phyloP scores from a whole-genome alignment of 805 yeast species.

The Metschnikowia orientalis region DNA sequence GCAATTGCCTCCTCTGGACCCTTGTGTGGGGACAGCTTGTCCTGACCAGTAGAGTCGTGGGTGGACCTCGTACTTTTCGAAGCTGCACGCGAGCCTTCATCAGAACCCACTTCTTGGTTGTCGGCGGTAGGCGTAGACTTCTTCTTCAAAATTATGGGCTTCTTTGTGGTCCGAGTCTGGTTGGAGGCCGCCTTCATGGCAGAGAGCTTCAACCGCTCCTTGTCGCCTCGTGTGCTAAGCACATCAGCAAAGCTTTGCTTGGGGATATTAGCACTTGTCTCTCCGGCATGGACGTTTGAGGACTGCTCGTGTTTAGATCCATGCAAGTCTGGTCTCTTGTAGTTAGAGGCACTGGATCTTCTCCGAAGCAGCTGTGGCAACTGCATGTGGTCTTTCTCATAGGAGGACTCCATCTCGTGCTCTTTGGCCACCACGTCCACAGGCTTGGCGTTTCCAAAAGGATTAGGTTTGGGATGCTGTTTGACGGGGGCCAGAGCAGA shows the following conservation, averaged over 20 bases:
- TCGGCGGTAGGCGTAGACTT: conserved; percentile 12
- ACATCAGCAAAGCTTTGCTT: conserved; percentile 39
- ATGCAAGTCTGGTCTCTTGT: conserved; percentile 1
- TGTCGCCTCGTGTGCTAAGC: conserved; percentile 25
- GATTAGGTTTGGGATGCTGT: conserved; percentile 51
- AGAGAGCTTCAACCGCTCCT: conserved; percentile 15
- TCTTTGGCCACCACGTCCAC: conserved; percentile 69
- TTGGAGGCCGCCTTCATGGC: conserved; percentile 19
- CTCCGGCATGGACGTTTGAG: too few species aligned
- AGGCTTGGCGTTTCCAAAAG: conserved; percentile 84
- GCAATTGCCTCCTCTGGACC: too few species aligned
- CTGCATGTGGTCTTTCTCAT: neutral
- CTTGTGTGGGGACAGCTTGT: too few species aligned
- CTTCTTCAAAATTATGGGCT: conserved; percentile 40
- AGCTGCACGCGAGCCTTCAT: too few species aligned
- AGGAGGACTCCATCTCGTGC: conserved; percentile 48
- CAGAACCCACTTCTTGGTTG: neutral
- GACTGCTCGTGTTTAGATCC: neutral
- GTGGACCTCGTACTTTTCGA: too few species aligned
- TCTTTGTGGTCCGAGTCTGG: conserved; percentile 24
- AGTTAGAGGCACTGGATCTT: conserved; percentile 2
- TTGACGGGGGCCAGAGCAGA: too few species aligned
- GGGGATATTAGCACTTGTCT: conserved; percentile 8
- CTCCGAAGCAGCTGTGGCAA: conserved; percentile 4
- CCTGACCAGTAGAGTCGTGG: too few species aligned